These are phyloP conservation scores for Cicer arietinum DNA, from an alignment of 306 rosid genomes.

Conservation along the genomic window DNA sequence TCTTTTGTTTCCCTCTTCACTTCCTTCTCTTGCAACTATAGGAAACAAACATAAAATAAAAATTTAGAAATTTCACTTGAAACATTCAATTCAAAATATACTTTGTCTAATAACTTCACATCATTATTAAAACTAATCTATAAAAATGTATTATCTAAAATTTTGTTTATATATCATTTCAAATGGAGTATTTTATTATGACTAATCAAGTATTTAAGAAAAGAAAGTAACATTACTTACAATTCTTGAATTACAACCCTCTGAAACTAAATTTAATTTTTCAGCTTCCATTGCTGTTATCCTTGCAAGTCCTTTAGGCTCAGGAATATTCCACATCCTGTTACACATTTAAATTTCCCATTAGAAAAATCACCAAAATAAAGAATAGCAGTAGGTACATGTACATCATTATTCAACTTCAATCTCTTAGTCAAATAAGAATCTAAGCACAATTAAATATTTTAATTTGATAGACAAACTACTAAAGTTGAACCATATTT, in stretches of 20 bases:
- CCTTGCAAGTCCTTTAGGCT: slow-evolving; percentile 63
- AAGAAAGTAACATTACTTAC: slow-evolving; percentile 53
- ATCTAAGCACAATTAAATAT: slow-evolving; percentile 31
- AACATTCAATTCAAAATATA: not conserved
- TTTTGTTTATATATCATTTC: too few species aligned
- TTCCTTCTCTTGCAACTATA: slow-evolving; percentile 77
- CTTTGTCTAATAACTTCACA: too few species aligned
- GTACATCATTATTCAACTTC: too few species aligned
- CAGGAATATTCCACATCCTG: slow-evolving; percentile 92
- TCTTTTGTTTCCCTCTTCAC: slow-evolving; percentile 71
- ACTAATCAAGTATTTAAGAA: not conserved
- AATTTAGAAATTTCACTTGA: slow-evolving; percentile 18
- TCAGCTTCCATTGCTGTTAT: slow-evolving; percentile 74
- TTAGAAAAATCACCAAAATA: slow-evolving; percentile 16
- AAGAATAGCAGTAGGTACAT: not conserved
- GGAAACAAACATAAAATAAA: slow-evolving; percentile 31
- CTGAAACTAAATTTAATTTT: slow-evolving; percentile 75
- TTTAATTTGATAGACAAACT: slow-evolving; percentile 11
- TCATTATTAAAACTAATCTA: too few species aligned
- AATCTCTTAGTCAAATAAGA: slow-evolving; percentile 8
- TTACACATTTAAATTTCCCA: slow-evolving; percentile 34
- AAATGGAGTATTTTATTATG: too few species aligned
- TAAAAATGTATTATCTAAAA: too few species aligned
- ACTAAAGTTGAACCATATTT: not conserved
- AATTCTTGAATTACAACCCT: slow-evolving; percentile 76